Conservation (phyloP, 495 filamentous ascomycete genomes). For the Penicillium alfredii region DNA sequence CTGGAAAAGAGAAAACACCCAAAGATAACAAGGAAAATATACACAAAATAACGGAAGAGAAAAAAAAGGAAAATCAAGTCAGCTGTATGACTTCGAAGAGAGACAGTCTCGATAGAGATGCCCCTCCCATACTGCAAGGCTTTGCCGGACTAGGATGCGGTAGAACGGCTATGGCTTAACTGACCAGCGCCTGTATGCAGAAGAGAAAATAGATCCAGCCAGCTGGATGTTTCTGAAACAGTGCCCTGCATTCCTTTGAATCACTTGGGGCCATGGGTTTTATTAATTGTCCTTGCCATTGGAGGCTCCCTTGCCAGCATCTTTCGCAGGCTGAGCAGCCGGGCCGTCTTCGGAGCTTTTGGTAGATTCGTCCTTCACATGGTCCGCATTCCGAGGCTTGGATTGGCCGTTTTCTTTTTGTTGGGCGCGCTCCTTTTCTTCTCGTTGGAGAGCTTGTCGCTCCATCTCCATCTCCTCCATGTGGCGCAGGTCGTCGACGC, state of each 20-base stretch:
- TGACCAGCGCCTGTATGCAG: background rate
- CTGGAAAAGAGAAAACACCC: slow-evolving; percentile 6
- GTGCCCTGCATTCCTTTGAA: slow-evolving; percentile 49
- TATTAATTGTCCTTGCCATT: slow-evolving; percentile 18
- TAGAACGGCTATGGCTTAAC: too few relatives aligned
- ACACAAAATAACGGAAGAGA: slow-evolving; percentile 5
- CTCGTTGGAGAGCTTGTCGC: slow-evolving; percentile 61
- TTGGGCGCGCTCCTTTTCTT: slow-evolving; percentile 64
- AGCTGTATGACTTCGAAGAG: too few relatives aligned
- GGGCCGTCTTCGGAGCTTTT: slow-evolving; percentile 16
- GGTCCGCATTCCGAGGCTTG: slow-evolving; percentile 2
- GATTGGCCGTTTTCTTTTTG: slow-evolving; percentile 13
- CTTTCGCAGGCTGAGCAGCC: slow-evolving; percentile 10
- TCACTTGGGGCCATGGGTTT: too few relatives aligned
- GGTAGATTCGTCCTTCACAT: slow-evolving; percentile 1
- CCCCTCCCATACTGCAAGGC: too few relatives aligned
- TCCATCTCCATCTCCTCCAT: slow-evolving; percentile 97
- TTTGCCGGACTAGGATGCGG: too few relatives aligned
- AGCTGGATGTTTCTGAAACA: slow-evolving; percentile 5
- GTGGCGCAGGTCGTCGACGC: slow-evolving; percentile 90
- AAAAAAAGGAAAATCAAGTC: background rate
- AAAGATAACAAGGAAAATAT: slow-evolving; percentile 7
- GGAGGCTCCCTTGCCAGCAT: slow-evolving; percentile 10
- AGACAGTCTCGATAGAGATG: too few relatives aligned
- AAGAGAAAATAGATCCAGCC: slow-evolving; percentile 8